These are phyloP conservation scores for Delphinella strobiligena DNA, from an alignment of 2,329 filamentous ascomycete genomes.

Conservation along the genomic window DNA sequence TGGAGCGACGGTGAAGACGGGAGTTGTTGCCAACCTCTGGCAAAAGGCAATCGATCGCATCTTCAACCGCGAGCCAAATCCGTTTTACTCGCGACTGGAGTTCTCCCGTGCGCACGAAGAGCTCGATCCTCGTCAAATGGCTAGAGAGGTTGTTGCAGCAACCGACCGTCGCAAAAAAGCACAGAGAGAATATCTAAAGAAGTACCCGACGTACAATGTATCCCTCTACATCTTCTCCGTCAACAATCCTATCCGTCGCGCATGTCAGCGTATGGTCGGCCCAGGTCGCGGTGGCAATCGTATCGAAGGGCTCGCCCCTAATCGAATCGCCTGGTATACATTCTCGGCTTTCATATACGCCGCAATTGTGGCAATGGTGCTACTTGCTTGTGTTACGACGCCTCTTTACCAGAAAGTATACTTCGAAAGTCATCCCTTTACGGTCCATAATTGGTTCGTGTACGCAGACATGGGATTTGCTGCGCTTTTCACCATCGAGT, in stretches of 20 bases:
- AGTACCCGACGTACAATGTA: constrained; percentile 84
- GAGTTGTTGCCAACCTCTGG: constrained; percentile 10
- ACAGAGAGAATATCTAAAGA: constrained; percentile 78
- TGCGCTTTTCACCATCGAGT: constrained; percentile 72
- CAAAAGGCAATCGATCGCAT: constrained; percentile 17
- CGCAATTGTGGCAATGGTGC: constrained; percentile 93
- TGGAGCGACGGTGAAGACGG: constrained; percentile 6
- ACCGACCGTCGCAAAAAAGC: constrained; percentile 72
- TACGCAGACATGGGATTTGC: constrained; percentile 90
- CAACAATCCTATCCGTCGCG: constrained; percentile 60
- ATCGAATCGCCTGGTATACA: constrained; percentile 79
- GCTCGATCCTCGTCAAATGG: constrained; percentile 76
- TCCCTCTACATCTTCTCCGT: constrained; percentile 79
- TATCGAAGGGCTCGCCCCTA: constrained; percentile 80
- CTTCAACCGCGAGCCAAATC: constrained; percentile 61
- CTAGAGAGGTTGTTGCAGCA: constrained; percentile 76
- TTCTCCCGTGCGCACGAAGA: constrained; percentile 60
- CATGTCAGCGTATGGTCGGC: constrained; percentile 84
- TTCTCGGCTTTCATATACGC: constrained; percentile 92
- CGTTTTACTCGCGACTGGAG: constrained; percentile 80
- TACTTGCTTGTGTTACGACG: constrained; percentile 87
- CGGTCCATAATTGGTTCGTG: constrained; percentile 76
- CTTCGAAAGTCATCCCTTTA: constrained; percentile 49
- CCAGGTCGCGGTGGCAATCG: constrained; percentile 78
- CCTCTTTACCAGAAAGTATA: constrained; percentile 89